phyloP scores from a whole-genome alignment of 2,329 filamentous ascomycete species.

The Phialophora tarda region DNA sequence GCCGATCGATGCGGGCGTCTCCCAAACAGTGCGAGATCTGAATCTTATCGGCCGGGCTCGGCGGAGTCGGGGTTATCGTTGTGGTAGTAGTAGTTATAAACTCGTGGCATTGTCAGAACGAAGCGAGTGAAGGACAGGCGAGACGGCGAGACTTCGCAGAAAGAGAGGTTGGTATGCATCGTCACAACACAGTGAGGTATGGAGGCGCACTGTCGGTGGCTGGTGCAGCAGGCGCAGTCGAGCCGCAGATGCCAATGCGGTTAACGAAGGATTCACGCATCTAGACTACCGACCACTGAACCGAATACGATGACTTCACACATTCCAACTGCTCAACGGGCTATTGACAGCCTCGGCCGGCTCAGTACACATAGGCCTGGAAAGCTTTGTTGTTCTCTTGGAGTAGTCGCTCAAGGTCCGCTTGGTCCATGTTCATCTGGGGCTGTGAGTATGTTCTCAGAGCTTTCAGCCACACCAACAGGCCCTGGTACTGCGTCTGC shows the following conservation, averaged over 20 bases:
- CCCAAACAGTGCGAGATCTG: slow-evolving; percentile 8
- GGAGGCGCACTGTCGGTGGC: neutral
- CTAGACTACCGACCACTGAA: slow-evolving; percentile 1
- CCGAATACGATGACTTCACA: neutral
- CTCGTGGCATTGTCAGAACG: slow-evolving; percentile 10
- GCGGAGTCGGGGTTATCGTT: slow-evolving; percentile 14
- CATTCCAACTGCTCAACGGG: neutral
- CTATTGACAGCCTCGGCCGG: neutral
- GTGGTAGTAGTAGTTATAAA: slow-evolving; percentile 5
- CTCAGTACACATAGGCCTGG: slow-evolving; percentile 38
- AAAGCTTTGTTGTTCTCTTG: slow-evolving; percentile 28
- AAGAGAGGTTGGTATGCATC: slow-evolving; percentile 1
- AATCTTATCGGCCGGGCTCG: slow-evolving; percentile 11
- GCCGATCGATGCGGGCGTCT: slow-evolving; percentile 14
- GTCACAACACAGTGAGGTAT: neutral
- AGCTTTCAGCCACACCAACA: slow-evolving; percentile 71
- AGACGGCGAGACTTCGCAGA: neutral
- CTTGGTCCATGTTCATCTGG: slow-evolving; percentile 30
- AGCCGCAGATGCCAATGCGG: neutral
- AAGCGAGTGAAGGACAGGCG: slow-evolving; percentile 10
- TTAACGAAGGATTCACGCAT: neutral
- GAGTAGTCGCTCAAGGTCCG: slow-evolving; percentile 24
- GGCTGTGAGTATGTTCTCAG: slow-evolving; percentile 42
- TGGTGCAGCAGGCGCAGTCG: neutral
- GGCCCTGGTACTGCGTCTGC: slow-evolving; percentile 69